Evolutionary conservation across 257 asterid genomes (phyloP).

Genomic region (Leptodermis oblonga): DNA sequence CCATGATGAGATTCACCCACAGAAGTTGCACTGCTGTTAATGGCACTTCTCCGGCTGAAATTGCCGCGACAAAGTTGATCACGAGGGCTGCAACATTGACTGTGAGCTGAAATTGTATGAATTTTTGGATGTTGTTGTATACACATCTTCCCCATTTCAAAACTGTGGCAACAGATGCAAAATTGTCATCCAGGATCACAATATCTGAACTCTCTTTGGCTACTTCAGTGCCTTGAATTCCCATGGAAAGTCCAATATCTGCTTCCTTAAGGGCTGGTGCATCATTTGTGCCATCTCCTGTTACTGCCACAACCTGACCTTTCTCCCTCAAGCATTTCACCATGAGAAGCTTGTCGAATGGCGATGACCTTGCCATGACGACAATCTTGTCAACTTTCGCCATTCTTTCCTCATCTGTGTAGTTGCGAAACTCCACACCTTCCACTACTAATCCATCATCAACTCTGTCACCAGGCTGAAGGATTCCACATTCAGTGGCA

Average conservation of each 20-base stretch:
- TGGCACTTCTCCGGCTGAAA: slow-evolving; percentile 60
- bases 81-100: slow-evolving; percentile 48
- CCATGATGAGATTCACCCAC: slow-evolving; percentile 48
- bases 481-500: slow-evolving; percentile 76
- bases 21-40: slow-evolving; percentile 60
- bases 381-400: slow-evolving; percentile 46
- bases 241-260: slow-evolving; percentile 71
- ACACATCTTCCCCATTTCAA: slow-evolving; percentile 51
- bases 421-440: slow-evolving; percentile 59
- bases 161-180: slow-evolving; percentile 55
- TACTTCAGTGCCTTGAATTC: slow-evolving; percentile 66
- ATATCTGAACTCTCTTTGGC: slow-evolving; percentile 72
- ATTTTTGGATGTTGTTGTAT: slow-evolving; percentile 59
- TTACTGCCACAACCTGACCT: slow-evolving; percentile 76
- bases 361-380: slow-evolving; percentile 76
- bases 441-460: slow-evolving; percentile 42
- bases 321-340: slow-evolving; percentile 54
- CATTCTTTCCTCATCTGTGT: slow-evolving; percentile 53
- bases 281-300: slow-evolving; percentile 70
- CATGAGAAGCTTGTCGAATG: slow-evolving; percentile 70
- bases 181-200: slow-evolving; percentile 62
- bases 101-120: slow-evolving; percentile 66
- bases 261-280: slow-evolving; percentile 70
- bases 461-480: slow-evolving; percentile 15
- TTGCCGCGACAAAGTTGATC: slow-evolving; percentile 57